These are phyloP conservation scores for Aspergillus udagawae DNA, from an alignment of 2,329 filamentous ascomycete species.

Conservation along the genomic window DNA sequence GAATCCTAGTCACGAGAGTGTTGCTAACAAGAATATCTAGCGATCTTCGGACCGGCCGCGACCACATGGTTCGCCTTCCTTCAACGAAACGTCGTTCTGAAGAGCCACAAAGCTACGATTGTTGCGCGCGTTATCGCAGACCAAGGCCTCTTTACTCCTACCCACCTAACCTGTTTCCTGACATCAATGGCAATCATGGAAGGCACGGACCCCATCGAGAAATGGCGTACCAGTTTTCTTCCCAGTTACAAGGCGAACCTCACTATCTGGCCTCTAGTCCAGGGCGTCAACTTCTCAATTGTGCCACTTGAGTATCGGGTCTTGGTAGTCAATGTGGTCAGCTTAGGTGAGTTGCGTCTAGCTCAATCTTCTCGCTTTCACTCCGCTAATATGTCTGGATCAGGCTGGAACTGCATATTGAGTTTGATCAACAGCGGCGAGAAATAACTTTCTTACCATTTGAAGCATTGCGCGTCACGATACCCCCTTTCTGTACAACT, in stretches of 20 bases:
- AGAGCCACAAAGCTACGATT: constrained; percentile 64
- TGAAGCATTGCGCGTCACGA: constrained; percentile 34
- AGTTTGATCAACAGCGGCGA: constrained; percentile 52
- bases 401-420: constrained; percentile 58
- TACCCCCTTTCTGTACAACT: constrained; percentile 16
- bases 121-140: constrained; percentile 74
- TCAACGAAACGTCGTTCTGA: constrained; percentile 63
- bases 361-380: neutral
- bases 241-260: constrained; percentile 77
- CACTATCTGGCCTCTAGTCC: constrained; percentile 81
- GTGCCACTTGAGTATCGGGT: constrained; percentile 80
- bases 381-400: constrained; percentile 10
- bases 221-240: constrained; percentile 67
- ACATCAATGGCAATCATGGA: constrained; percentile 80
- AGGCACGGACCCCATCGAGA: constrained; percentile 61
- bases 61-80: constrained; percentile 84
- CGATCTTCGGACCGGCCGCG: constrained; percentile 80
- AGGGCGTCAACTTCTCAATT: constrained; percentile 82
- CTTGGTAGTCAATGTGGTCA: constrained; percentile 80
- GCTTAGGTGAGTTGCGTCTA: constrained; percentile 52
- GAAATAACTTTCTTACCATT: constrained; percentile 16
- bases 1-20: neutral
- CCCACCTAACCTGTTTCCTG: constrained; percentile 77
- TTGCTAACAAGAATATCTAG: constrained; percentile 28
- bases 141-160: constrained; percentile 79